Evolutionary conservation across 768 basidiomycete species (phyloP), one percentile per base, ranked within the genome.

Genomic region (Chalciporus sphaerocephalus): DNA sequence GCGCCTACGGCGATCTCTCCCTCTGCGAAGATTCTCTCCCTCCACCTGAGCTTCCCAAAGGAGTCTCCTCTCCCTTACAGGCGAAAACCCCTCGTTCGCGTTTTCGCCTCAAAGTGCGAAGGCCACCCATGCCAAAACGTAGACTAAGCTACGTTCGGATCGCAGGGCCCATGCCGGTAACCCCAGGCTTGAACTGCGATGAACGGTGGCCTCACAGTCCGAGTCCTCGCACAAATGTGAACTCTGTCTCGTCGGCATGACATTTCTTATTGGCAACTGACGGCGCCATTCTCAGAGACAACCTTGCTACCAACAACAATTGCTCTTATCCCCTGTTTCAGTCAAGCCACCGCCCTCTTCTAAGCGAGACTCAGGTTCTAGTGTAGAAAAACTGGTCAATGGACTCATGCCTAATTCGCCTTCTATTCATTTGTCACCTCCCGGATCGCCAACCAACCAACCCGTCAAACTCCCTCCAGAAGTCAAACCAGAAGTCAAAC

Each of bases 1-100:
- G 59, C 21, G 71, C 64, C 11, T 77, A 65, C 32, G 75, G 78
- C 7, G 73, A 78, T 20, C 69, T 76, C 20, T 73, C 74, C 1
- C 59, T 71, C 1, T 56, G 68, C 18, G 69, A 72, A 35, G 52
- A 63, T 20, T 60, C 67, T 21, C 67, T 67, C 23, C 48, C 73
- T 4, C 69, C 53, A 3, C 38, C 45, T 1, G 7, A 34, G 12
- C 5, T 21, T 12, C 21, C 9, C 16, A 16, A 25, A 7, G 20
- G 15, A 15, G n/a, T n/a, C 16, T 2, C 34, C 1, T 15, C 24
- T 6, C 25, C 23, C 2, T 28, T 52, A 15, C 47, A 45, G 9
- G 23, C 45, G 1, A 50, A n/a, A 22, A 6, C 15, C 12, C 38
- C 50, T 10, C 60, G 34, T 22, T 55, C 54, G 8, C 51, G 49